Conservation (phyloP, 768 basidiomycete species). For the Paxillus rubicundulus region DNA sequence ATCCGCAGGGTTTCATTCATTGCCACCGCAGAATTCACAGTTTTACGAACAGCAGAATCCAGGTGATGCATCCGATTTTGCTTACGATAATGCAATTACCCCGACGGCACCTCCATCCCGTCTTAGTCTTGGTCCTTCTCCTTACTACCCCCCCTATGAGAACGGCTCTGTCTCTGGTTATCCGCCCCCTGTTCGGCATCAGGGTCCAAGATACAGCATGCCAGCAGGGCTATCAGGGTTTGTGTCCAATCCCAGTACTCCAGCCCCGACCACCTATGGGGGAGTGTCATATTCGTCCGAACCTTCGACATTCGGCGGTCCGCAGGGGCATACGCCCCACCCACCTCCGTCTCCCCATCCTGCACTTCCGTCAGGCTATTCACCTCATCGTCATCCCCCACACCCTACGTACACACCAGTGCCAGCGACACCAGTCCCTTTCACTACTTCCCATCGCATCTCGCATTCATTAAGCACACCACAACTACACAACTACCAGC, state of each 20-base stretch:
- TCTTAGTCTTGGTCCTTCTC: constrained; percentile 31
- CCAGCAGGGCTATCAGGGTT: constrained; percentile 70
- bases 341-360: constrained; percentile 21
- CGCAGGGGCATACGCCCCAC: constrained; percentile 43
- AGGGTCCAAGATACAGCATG: constrained; percentile 65
- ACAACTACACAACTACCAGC: constrained; percentile 24
- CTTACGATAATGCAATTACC: constrained; percentile 40
- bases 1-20: constrained; percentile 32
- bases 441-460: constrained; percentile 15
- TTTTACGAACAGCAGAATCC: constrained; percentile 38
- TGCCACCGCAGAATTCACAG: constrained; percentile 35
- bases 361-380: constrained; percentile 15
- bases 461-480: constrained; percentile 30
- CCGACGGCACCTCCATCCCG: constrained; percentile 37
- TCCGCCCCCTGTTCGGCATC: constrained; percentile 36
- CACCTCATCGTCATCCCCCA: constrained; percentile 15
- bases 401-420: constrained; percentile 12
- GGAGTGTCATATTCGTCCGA: constrained; percentile 36
- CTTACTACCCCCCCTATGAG: constrained; percentile 49
- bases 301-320: constrained; percentile 29
- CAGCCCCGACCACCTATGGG: constrained; percentile 37
- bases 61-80: constrained; percentile 31
- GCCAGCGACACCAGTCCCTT: constrained; percentile 10
- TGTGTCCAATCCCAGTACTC: constrained; percentile 44
- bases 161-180: constrained; percentile 30